Base-by-base conservation (phyloP, 2,329 filamentous ascomycete genomes). In the Thelonectria olida region DNA sequence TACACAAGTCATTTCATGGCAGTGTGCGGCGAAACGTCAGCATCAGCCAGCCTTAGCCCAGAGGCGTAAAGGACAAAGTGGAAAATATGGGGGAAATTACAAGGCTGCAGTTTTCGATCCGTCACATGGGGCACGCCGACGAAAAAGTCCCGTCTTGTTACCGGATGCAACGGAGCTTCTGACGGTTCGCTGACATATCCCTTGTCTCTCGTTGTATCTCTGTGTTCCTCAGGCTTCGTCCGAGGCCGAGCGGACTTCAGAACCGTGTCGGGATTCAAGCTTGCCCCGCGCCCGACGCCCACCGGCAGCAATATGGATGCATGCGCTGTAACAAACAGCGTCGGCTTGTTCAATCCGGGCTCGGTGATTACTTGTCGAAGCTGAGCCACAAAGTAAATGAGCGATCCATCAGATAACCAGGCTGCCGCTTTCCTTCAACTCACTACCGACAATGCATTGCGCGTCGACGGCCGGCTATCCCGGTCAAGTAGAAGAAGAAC, bases 131-230 rank as follows among this genome's bases (percentile, higher is more conserved):
- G 56, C 39, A 44, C 25, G 51, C 54, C 49, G 44, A 73, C 71
- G 71, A 73, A 70, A 73, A 73, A 69, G 60, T 61, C 42, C 71
- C 71, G 71, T 73, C 54, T 65, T 50, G 61, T 19, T 56, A 48
- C 56, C 71, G 69, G 71, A 73, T 73, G 63, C 61, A 28, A 61
- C 71, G 71, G 71, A 69, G 63, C 49, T 57, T 38, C 62, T 63
- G 64, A 61, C 61, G 22, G 54, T 56, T 62, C 23, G 67, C 66
- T 71, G 66, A 65, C 58, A 68, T 67, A 62, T 69, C 41, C 57
- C 61, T 62, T 48, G 63, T 45, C 56, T 59, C 58, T 66, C 50
- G 49, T 59, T 50, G 38, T 51, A 50, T 38, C 51, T 54, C 36
- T 38, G 17, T 20, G 52, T 38, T 38, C 51, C 58, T 59, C 47